These are phyloP conservation scores for Penicillium cosmopolitanum DNA, from an alignment of 495 filamentous ascomycete genomes.

Conservation along the genomic window DNA sequence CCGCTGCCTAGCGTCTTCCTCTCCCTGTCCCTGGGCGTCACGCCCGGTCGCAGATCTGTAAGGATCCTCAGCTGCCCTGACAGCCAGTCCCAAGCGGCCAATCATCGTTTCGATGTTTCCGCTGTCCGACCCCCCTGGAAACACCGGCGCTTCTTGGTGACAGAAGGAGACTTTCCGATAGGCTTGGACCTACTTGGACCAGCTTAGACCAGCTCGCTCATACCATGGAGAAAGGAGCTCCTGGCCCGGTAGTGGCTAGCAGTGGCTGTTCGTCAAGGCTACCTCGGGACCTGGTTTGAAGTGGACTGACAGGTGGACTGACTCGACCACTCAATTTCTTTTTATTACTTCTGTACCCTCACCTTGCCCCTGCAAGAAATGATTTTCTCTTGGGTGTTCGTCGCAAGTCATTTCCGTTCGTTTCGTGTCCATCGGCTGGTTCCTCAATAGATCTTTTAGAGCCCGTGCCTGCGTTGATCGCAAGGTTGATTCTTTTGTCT, in stretches of 20 bases:
- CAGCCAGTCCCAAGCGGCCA: conserved; percentile 7
- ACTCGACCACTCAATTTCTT: conserved; percentile 11
- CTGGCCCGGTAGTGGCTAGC: conserved; percentile 9
- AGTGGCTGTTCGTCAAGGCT: conserved; percentile 8
- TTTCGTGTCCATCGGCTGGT: conserved; percentile 19
- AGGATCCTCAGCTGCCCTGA: conserved; percentile 10
- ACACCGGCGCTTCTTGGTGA: conserved; percentile 18
- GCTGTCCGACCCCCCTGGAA: conserved; percentile 18
- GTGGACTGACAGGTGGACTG: not conserved
- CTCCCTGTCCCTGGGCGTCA: conserved; percentile 20
- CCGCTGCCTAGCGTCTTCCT: not conserved
- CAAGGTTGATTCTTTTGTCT: not conserved
- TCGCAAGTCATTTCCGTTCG: conserved; percentile 4
- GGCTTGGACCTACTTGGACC: conserved; percentile 4
- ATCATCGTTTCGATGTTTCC: conserved; percentile 10
- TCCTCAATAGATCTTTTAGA: conserved; percentile 11
- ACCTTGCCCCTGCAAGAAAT: conserved; percentile 16
- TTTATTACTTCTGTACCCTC: conserved; percentile 7
- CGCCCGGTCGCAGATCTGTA: conserved; percentile 28
- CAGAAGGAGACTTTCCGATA: conserved; percentile 21
- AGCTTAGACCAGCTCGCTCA: conserved; percentile 3
- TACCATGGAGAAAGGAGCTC: conserved; percentile 12
- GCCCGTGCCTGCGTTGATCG: conserved; percentile 10
- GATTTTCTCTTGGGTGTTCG: conserved; percentile 10
- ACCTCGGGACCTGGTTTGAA: conserved; percentile 7